Evolutionary conservation across 306 rosid genomes (phyloP).

Genomic region (Vachellia collinsii): DNA sequence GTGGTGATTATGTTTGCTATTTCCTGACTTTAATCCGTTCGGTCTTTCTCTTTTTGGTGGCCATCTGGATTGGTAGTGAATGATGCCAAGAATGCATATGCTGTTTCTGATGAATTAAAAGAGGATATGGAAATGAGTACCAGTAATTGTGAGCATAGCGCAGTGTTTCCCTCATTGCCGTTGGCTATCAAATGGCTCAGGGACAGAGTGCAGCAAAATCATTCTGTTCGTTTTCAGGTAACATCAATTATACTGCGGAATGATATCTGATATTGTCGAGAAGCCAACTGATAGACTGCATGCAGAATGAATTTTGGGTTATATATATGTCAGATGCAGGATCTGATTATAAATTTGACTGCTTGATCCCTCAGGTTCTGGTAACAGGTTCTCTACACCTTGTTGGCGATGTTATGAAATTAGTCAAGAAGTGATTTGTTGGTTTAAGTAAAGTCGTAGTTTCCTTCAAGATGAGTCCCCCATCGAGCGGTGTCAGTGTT

Average conservation of each 20-base stretch:
- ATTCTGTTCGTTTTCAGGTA: slow-evolving; percentile 82
- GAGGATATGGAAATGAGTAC: slow-evolving; percentile 57
- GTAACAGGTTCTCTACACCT: slow-evolving; percentile 95
- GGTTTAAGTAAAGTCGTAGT: slow-evolving; percentile 19
- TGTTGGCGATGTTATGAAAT: slow-evolving; percentile 85
- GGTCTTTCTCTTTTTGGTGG: not conserved
- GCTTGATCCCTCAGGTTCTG: slow-evolving; percentile 67
- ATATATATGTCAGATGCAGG: not conserved
- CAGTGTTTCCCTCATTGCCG: slow-evolving; percentile 84
- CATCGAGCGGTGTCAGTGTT: slow-evolving; percentile 16
- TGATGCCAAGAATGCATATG: slow-evolving; percentile 41
- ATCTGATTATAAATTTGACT: slow-evolving; percentile 32
- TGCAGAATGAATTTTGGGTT: slow-evolving; percentile 7
- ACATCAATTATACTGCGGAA: slow-evolving; percentile 1
- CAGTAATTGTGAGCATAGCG: slow-evolving; percentile 66
- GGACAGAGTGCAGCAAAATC: slow-evolving; percentile 62
- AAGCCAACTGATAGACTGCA: not conserved
- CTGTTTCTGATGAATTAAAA: slow-evolving; percentile 57
- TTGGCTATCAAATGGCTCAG: slow-evolving; percentile 84
- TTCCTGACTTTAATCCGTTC: slow-evolving; percentile 17
- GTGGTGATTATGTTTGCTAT: not conserved
- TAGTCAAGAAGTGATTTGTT: slow-evolving; percentile 66
- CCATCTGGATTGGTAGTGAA: slow-evolving; percentile 38
- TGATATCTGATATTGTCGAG: slow-evolving; percentile 10
- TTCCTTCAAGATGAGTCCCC: slow-evolving; percentile 28